These are phyloP conservation scores for Metarhizium guizhouense DNA, from an alignment of 2,329 filamentous ascomycete genomes.

Conservation along the genomic window DNA sequence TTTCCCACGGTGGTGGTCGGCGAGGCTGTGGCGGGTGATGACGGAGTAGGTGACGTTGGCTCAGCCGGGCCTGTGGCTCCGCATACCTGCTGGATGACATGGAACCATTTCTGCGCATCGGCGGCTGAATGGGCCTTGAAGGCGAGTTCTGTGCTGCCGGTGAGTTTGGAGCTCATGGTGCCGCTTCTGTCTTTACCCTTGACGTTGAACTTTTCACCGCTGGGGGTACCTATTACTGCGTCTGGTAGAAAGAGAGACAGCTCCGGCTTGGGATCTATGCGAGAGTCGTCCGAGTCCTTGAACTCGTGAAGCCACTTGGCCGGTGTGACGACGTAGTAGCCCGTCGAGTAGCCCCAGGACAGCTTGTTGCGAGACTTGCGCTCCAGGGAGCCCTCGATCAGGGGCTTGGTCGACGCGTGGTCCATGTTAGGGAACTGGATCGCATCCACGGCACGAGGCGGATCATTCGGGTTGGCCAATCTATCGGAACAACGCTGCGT, in stretches of 20 bases:
- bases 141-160: conserved; percentile 66
- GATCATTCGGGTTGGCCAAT: conserved; percentile 68
- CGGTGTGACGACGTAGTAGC: conserved; percentile 86
- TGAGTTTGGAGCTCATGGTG: conserved; percentile 71
- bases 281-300: conserved; percentile 73
- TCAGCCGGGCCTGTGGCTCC: conserved; percentile 37
- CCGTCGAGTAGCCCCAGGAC: conserved; percentile 64
- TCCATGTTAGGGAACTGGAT: conserved; percentile 84
- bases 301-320: conserved; percentile 91
- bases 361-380: conserved; percentile 85
- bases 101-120: conserved; percentile 81
- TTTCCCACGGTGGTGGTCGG: conserved; percentile 1
- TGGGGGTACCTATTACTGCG: conserved; percentile 63
- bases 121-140: conserved; percentile 81
- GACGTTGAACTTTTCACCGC: conserved; percentile 80
- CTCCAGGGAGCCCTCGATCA: conserved; percentile 84
- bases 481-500: conserved; percentile 58
- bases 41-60: conserved; percentile 19
- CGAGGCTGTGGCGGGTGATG: conserved; percentile 4
- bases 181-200: conserved; percentile 90
- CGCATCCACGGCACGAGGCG: conserved; percentile 62
- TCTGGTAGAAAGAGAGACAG: conserved; percentile 88
- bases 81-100: conserved; percentile 55
- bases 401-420: conserved; percentile 67
- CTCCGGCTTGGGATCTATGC: conserved; percentile 71